A percentile compares a stretch with the other conserved stretches of the same genome.
phyloP scores from a whole-genome alignment of 2,329 filamentous ascomycete species.

The Colletotrichum graminicola region DNA sequence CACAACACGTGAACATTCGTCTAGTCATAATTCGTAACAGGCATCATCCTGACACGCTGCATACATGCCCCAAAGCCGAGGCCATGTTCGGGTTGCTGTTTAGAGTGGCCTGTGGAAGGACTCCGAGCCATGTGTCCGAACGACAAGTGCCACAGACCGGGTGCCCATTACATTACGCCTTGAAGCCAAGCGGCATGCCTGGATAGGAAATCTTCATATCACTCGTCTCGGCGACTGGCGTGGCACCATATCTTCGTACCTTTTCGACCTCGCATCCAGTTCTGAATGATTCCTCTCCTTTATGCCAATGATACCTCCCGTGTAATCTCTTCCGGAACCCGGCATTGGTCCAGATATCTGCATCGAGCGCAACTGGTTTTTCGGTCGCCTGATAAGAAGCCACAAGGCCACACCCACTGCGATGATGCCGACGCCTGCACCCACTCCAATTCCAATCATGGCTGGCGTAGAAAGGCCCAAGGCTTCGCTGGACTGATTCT shows the following conservation, averaged over 20 bases:
- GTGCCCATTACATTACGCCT: neutral
- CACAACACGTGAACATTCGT: conserved; percentile 19
- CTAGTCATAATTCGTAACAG: conserved; percentile 32
- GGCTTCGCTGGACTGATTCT: conserved; percentile 21
- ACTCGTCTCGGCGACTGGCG: conserved; percentile 61
- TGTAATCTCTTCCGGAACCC: conserved; percentile 55
- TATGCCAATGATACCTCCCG: conserved; percentile 30
- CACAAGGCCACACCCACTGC: conserved; percentile 55
- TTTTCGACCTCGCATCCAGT: conserved; percentile 64
- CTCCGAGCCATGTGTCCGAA: neutral
- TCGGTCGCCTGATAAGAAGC: conserved; percentile 54
- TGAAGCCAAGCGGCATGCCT: neutral
- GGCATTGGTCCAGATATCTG: conserved; percentile 66
- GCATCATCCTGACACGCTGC: neutral
- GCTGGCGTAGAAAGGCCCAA: conserved; percentile 57
- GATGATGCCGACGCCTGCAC: conserved; percentile 57
- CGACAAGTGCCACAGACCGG: neutral
- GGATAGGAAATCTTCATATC: conserved; percentile 45
- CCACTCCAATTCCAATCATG: conserved; percentile 64
- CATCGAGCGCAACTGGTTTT: conserved; percentile 49
- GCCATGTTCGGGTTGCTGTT: neutral
- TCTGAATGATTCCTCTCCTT: conserved; percentile 53
- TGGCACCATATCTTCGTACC: conserved; percentile 71
- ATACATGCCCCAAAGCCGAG: neutral
- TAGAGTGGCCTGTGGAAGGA: neutral